A percentile compares a stretch with the other conserved stretches of the same genome.
Evolutionary conservation across 1,139 yeast species (phyloP).

Genomic region (Scheffersomyces insectosa): DNA sequence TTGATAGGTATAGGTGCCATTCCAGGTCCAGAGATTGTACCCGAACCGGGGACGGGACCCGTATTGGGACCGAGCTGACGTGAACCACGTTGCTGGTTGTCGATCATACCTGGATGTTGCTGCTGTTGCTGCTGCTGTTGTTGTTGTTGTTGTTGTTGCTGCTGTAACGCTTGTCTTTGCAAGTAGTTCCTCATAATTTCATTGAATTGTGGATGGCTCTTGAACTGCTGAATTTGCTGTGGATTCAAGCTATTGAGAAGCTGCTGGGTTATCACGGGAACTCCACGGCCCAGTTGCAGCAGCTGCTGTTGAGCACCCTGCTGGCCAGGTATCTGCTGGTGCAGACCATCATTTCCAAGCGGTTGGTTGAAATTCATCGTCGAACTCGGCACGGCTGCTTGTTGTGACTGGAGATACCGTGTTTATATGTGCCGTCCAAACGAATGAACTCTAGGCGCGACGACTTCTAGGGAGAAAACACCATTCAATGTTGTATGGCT

Average conservation of each 20-base stretch:
- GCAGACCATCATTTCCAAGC: conserved; percentile 5
- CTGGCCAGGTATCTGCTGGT: conserved; percentile 3
- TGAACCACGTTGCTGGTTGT: background rate
- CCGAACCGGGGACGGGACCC: background rate
- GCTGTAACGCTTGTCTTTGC: conserved; percentile 40
- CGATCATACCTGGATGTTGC: conserved; percentile 6
- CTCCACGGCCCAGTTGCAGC: conserved; percentile 8
- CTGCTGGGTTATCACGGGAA: conserved; percentile 41
- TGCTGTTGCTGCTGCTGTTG: conserved; percentile 24
- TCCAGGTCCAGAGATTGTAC: background rate
- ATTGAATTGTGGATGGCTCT: conserved; percentile 49
- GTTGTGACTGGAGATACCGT: no score
- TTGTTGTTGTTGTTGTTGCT: conserved; percentile 29
- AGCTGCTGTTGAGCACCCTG: conserved; percentile 7
- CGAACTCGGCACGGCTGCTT: background rate
- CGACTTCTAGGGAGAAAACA: no score
- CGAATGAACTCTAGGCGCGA: no score
- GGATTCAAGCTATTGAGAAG: conserved; percentile 43
- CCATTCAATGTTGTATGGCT: no score
- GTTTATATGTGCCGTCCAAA: no score
- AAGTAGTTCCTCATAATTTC: conserved; percentile 38
- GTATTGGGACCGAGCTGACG: background rate
- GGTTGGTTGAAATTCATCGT: conserved; percentile 10
- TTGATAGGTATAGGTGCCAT: background rate
- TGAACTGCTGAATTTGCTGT: conserved; percentile 49